phyloP scores from a whole-genome alignment of 2,329 filamentous ascomycete species.

The Aspergillus oerlinghausenensis region DNA sequence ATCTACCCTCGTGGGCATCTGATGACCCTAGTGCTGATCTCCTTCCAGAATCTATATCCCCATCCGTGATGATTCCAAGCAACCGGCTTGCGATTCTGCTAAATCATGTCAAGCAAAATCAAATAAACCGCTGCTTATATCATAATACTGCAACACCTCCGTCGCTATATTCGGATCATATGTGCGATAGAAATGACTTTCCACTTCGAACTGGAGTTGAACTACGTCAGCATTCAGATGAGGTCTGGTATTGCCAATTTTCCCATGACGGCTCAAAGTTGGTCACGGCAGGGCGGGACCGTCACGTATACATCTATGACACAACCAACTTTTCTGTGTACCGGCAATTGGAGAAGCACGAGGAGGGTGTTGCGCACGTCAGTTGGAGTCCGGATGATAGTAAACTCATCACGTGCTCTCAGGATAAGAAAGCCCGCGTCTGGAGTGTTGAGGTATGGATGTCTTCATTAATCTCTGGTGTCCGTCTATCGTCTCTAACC shows the following conservation, averaged over 20 bases:
- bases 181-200: conserved; percentile 74
- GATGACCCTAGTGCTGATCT: conserved; percentile 20
- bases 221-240: conserved; percentile 67
- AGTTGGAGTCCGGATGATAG: conserved; percentile 90
- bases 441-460: conserved; percentile 65
- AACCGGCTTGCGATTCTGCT: conserved; percentile 78
- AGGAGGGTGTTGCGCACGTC: conserved; percentile 69
- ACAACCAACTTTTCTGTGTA: conserved; percentile 64
- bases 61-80: conserved; percentile 94
- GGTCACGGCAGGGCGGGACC: conserved; percentile 75
- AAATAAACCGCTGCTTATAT: conserved; percentile 79
- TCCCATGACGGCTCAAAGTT: conserved; percentile 80
- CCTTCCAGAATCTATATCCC: conserved; percentile 74
- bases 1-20: not conserved
- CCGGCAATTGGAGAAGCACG: conserved; percentile 61
- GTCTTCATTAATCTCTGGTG: conserved; percentile 7
- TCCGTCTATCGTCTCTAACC: not conserved
- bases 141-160: conserved; percentile 77
- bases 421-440: conserved; percentile 67
- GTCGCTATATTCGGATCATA: conserved; percentile 84
- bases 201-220: conserved; percentile 68
- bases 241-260: conserved; percentile 90
- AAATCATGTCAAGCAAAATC: conserved; percentile 75
- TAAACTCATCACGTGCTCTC: conserved; percentile 77
- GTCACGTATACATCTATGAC: conserved; percentile 76